Base-by-base conservation (phyloP, 2,329 filamentous ascomycete species). In the Aspergillus versicolor region DNA sequence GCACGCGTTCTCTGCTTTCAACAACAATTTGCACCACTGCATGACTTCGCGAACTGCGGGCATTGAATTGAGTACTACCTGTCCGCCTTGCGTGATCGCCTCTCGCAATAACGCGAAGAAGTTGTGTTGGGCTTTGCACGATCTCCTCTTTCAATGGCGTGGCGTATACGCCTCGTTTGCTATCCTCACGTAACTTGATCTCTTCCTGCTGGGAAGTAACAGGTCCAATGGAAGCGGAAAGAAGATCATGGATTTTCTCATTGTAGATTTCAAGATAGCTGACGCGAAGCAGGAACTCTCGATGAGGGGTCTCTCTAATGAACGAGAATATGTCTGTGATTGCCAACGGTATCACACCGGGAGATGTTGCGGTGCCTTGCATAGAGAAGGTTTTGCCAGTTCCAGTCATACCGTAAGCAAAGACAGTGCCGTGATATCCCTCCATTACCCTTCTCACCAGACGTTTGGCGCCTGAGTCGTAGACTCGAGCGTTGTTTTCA, bases 261-360 rank as follows among this genome's bases (percentile, higher is more conserved):
- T 99, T 99, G 78, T 99, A 99, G 60, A 99, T 99, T 77, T 99
- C 94, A 61, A 99, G 82, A 71, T 99, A 99, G 80, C 93, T 97
- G 70, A 99, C 94, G 61, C 94, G 88, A 56, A 99, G 83, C 56
- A 99, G 77, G 64, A 99, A 99, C 70, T 99, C 94, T 59, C 94
- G 85, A 37, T 92, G 91, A 0, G 94, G 94, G 1, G 94, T 97
- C 77, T 99, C 94, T 57, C 94, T 88, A 65, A 99, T 99, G 74
- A 97, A 99, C 0, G 94, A 97, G 75, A 99, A 99, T 52, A 99
- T 99, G 71, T 99, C 94, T 61, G 94, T 97, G 66, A 99, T 97
- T 40, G 94, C 94, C 40, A 97, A 81, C 6, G 94, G 94, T 55
- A 99, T 99, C 27, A 99, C 94, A 77, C 94, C 94, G 1, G 94